Evolutionary conservation across 108 stramenopile genomes (phyloP), one percentile per base, ranked within the genome.

Genomic region (Cyclotella baltica): DNA sequence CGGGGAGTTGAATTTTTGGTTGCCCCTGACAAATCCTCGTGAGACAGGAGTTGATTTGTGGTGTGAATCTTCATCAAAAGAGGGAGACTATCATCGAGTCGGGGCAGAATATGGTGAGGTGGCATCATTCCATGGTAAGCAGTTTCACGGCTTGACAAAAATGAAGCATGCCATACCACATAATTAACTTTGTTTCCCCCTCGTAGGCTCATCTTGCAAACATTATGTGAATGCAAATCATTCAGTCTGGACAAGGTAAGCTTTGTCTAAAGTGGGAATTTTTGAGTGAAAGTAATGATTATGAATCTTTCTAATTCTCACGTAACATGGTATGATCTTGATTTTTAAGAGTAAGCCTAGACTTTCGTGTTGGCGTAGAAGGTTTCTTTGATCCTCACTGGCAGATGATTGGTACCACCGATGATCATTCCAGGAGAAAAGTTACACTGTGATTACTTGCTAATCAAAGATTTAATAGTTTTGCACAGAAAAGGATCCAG

Each of bases 1-100:
- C 56, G 96, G 93, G 29, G 96, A 96, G 70, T 70, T 96, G 19
- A 97, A 97, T 73, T 94, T 94, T 77, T 97, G 96, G 96, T 30
- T 97, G 11, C 93, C 94, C 4, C 70, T 97, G 36, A 95, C 93
- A 35, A 88, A 86, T 70, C 67, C 81, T 29, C 35, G 34, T 0
- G 70, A 85, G 66, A 94, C 92, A 3, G 78, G 85, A 29, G 93
- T 93, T 16, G 92, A 94, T 75, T 77, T 97, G 29, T 92, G 76
- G 81, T 87, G 82, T 29, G 93, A 95, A 70, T 79, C 90, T 0
- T 57, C 57, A 47, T 72, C 71, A 70, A 74, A 71, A 46, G 57
- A 29, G 4, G 91, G 81, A 15, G 93, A 96, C 51, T 97, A 83
- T 78, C 89, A 85, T 72, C 88, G 90, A n/a, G 70, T 96, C 50